phyloP scores from a whole-genome alignment of 108 stramenopile species.

The Pseudonitzschia multiseries region DNA sequence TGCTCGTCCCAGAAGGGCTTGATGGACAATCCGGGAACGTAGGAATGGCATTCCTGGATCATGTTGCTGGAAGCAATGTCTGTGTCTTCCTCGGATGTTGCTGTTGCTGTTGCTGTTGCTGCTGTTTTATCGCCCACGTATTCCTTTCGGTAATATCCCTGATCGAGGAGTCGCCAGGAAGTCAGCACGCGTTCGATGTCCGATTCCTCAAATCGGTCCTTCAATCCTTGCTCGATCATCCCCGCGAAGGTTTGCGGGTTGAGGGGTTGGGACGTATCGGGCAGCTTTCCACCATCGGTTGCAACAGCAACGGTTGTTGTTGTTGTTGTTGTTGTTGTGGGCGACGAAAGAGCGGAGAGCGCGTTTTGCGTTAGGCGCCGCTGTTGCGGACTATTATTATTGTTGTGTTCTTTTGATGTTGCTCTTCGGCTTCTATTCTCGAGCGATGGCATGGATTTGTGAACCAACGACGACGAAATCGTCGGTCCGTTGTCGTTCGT shows the following conservation, averaged over 20 bases:
- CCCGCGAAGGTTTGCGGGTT: slow-evolving; percentile 71
- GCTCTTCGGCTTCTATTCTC: neutral
- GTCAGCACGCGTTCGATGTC: slow-evolving; percentile 63
- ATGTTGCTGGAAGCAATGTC: slow-evolving; percentile 33
- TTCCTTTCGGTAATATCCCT: slow-evolving; percentile 70
- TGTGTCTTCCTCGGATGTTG: slow-evolving; percentile 21
- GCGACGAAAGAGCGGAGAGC: neutral
- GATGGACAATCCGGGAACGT: slow-evolving; percentile 70
- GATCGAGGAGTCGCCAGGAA: slow-evolving; percentile 71
- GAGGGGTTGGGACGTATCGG: slow-evolving; percentile 43
- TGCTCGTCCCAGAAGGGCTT: slow-evolving; percentile 66
- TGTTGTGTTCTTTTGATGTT: too few species aligned
- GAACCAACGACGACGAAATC: slow-evolving; percentile 3
- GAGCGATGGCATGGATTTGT: neutral
- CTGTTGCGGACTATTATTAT: neutral
- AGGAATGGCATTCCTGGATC: slow-evolving; percentile 78
- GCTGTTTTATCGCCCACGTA: slow-evolving; percentile 54
- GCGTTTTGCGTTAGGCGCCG: too few species aligned
- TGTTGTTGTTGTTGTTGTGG: too few species aligned
- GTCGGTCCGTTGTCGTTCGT: neutral
- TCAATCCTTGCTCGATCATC: slow-evolving; percentile 63
- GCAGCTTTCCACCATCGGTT: slow-evolving; percentile 14
- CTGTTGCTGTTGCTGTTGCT: too few species aligned
- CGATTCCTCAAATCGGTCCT: slow-evolving; percentile 42
- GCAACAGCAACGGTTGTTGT: too few species aligned